These are phyloP conservation scores for Pythium sp. DNA, from an alignment of 352 stramenopile genomes.

Conservation along the genomic window DNA sequence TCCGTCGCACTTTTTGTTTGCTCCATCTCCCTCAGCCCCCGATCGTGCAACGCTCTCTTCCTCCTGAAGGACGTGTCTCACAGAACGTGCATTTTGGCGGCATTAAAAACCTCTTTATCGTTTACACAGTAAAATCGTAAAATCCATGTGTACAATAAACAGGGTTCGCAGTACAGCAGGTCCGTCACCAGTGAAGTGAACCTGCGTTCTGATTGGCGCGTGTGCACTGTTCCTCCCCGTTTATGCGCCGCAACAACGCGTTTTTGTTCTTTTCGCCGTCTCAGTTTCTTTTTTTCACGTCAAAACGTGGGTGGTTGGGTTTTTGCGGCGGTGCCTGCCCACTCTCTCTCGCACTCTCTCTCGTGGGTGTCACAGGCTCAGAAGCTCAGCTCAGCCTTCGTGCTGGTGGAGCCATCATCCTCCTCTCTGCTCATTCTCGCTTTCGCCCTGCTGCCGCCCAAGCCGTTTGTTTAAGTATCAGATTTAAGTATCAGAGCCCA, in stretches of 20 bases:
- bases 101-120: background rate
- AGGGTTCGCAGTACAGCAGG: background rate
- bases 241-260: background rate
- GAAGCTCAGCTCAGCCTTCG: background rate
- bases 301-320: constrained; percentile 9
- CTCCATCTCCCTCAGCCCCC: background rate
- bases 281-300: constrained; percentile 19
- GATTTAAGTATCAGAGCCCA: background rate
- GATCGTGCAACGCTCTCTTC: constrained; percentile 11
- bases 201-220: constrained; percentile 1
- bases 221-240: background rate
- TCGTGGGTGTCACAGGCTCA: constrained; percentile 5
- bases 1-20: background rate
- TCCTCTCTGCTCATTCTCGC: constrained; percentile 14
- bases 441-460: constrained; percentile 16
- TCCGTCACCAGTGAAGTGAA: background rate
- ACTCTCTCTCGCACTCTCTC: constrained; percentile 4
- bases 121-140: too few species aligned
- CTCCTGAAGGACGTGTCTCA: constrained; percentile 14
- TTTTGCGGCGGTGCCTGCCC: background rate
- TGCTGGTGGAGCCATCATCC: constrained; percentile 14
- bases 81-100: background rate
- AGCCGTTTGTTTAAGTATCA: background rate
- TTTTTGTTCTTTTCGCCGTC: constrained; percentile 11
- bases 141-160: background rate